These are phyloP conservation scores for Punctularia strigosozonata DNA, from an alignment of 768 basidiomycete genomes.

Conservation along the genomic window DNA sequence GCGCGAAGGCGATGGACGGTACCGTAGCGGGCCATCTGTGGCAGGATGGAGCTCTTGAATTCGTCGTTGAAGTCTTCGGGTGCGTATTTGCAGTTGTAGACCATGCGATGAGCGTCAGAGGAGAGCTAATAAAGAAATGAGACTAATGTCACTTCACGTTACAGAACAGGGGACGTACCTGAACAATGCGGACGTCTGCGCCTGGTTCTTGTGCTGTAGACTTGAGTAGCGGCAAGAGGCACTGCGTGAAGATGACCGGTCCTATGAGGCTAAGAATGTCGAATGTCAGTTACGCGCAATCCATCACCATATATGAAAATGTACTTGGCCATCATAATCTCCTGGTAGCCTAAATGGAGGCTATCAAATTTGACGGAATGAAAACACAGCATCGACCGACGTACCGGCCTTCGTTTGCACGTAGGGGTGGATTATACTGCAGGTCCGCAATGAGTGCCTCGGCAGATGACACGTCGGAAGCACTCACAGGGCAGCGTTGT, in stretches of 20 bases:
- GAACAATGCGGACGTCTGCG: slow-evolving; percentile 51
- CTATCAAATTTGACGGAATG: too few species aligned
- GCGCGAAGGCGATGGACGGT: not conserved
- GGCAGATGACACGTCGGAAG: too few species aligned
- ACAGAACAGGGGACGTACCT: slow-evolving; percentile 23
- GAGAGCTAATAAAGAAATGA: slow-evolving; percentile 11
- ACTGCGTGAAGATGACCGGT: slow-evolving; percentile 42
- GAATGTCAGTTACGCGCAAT: slow-evolving; percentile 7
- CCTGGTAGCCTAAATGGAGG: slow-evolving; percentile 22
- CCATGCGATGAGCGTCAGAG: slow-evolving; percentile 8
- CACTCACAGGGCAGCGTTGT: slow-evolving; percentile 38
- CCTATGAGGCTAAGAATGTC: slow-evolving; percentile 36
- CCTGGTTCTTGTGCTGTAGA: slow-evolving; percentile 33
- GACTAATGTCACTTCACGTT: too few species aligned
- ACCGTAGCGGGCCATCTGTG: slow-evolving; percentile 20
- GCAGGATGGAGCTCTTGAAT: slow-evolving; percentile 13
- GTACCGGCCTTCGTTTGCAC: too few species aligned
- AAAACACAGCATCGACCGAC: too few species aligned
- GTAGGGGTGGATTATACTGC: too few species aligned
- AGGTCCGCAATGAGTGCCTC: too few species aligned
- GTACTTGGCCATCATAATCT: slow-evolving; percentile 34
- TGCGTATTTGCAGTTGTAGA: too few species aligned
- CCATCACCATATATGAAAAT: slow-evolving; percentile 2
- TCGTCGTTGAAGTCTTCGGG: slow-evolving; percentile 25
- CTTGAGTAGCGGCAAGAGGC: slow-evolving; percentile 39